A percentile compares a stretch with the other conserved stretches of the same genome.
phyloP scores from a whole-genome alignment of 352 stramenopile species.

The Globisporangium sylvaticum region DNA sequence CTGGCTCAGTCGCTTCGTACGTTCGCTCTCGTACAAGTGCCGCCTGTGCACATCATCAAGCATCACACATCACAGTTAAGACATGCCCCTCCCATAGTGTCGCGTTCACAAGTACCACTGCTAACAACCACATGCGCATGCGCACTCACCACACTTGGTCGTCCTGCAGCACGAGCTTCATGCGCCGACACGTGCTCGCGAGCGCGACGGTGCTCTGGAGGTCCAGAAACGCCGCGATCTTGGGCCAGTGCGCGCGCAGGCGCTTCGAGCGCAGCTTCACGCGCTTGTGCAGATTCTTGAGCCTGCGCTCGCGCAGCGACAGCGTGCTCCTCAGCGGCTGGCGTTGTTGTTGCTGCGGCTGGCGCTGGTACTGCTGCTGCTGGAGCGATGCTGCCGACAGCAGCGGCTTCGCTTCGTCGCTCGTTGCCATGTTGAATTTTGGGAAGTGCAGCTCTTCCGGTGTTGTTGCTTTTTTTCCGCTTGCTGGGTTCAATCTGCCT shows the following conservation, averaged over 20 bases:
- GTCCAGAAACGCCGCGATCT: slow-evolving; percentile 33
- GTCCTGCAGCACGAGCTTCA: slow-evolving; percentile 36
- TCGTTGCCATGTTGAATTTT: slow-evolving; percentile 6
- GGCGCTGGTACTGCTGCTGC: background rate
- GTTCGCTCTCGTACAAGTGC: slow-evolving; percentile 24
- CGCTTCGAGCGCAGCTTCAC: slow-evolving; percentile 59
- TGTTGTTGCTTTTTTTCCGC: background rate
- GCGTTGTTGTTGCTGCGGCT: background rate
- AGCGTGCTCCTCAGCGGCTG: slow-evolving; percentile 4
- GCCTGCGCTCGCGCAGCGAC: slow-evolving; percentile 32
- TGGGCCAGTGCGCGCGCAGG: slow-evolving; percentile 39
- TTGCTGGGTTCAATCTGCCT: background rate
- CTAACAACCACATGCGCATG: background rate
- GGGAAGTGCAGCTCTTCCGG: background rate
- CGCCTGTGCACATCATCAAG: slow-evolving; percentile 20
- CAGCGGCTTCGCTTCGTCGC: background rate
- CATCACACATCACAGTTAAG: background rate
- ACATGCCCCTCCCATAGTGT: too few relatives aligned
- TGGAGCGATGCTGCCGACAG: background rate
- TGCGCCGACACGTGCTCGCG: slow-evolving; percentile 28
- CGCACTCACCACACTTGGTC: slow-evolving; percentile 38
- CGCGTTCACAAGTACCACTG: too few relatives aligned
- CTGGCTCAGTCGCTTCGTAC: slow-evolving; percentile 27
- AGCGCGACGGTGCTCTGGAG: slow-evolving; percentile 35
- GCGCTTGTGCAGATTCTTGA: slow-evolving; percentile 43